These are phyloP conservation scores for Symbiotaphrina buchneri DNA, from an alignment of 495 filamentous ascomycete genomes.

Conservation along the genomic window DNA sequence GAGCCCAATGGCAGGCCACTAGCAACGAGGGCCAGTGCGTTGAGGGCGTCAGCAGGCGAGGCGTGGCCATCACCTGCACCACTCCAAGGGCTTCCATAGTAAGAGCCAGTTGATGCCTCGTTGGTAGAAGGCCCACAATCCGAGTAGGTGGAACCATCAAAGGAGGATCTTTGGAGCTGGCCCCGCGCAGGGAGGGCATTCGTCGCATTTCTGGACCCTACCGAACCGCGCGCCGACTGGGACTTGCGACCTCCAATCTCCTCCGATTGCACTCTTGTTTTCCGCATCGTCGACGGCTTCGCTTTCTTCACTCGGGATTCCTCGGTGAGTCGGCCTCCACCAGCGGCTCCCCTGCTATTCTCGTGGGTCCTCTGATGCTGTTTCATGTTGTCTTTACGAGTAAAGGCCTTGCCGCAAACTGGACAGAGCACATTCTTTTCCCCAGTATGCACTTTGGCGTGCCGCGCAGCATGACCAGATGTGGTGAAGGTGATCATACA, in stretches of 20 bases:
- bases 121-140: too few relatives aligned
- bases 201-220: background rate
- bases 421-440: conserved; percentile 84
- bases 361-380: conserved; percentile 78
- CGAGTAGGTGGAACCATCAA: background rate
- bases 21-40: background rate
- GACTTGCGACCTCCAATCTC: too few relatives aligned
- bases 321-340: background rate
- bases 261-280: too few relatives aligned
- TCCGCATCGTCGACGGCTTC: background rate
- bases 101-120: background rate
- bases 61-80: too few relatives aligned
- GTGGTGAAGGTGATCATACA: conserved; percentile 52
- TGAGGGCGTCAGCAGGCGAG: background rate
- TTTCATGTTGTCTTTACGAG: conserved; percentile 96
- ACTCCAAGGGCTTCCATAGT: too few relatives aligned
- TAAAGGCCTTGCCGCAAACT: conserved; percentile 84
- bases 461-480: conserved; percentile 86
- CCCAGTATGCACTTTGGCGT: conserved; percentile 90
- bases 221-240: background rate
- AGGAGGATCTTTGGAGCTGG: background rate
- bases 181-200: background rate
- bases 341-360: background rate
- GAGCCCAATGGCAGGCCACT: background rate
- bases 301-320: background rate